Conservation (phyloP, 352 stramenopile species). For the Pythium aquatile region DNA sequence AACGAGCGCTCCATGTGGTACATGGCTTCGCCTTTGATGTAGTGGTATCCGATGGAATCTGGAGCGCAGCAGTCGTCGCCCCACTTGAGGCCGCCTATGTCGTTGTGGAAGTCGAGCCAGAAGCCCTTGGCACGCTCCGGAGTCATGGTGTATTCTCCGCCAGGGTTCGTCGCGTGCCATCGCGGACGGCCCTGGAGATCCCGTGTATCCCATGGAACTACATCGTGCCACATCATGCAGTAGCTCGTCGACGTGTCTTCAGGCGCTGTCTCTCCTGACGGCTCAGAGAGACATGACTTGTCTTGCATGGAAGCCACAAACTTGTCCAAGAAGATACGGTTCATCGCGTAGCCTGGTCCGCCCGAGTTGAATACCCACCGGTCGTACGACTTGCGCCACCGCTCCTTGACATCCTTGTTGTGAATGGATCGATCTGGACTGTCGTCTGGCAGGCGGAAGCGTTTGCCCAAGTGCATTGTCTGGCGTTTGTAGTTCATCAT, state of each 20-base stretch:
- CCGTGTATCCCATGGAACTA: not conserved
- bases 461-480: conserved; percentile 72
- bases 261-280: not conserved
- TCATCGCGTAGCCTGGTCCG: not conserved
- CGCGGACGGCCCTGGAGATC: not conserved
- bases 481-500: conserved; percentile 42
- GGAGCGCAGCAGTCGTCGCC: conserved; percentile 49
- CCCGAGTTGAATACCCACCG: not conserved
- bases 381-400: not conserved
- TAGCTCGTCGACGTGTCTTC: not conserved
- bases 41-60: conserved; percentile 73
- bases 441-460: conserved; percentile 59
- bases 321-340: not conserved
- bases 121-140: conserved; percentile 40
- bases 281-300: not conserved
- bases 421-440: not conserved
- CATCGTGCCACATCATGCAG: not conserved
- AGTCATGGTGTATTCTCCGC: not conserved
- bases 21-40: conserved; percentile 63
- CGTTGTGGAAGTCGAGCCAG: conserved; percentile 68
- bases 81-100: conserved; percentile 58
- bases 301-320: not conserved
- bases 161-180: not conserved
- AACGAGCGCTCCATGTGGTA: conserved; percentile 68
- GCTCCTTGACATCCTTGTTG: not conserved